Conservation (phyloP, 495 filamentous ascomycete species). For the Penicillium maclennaniae region DNA sequence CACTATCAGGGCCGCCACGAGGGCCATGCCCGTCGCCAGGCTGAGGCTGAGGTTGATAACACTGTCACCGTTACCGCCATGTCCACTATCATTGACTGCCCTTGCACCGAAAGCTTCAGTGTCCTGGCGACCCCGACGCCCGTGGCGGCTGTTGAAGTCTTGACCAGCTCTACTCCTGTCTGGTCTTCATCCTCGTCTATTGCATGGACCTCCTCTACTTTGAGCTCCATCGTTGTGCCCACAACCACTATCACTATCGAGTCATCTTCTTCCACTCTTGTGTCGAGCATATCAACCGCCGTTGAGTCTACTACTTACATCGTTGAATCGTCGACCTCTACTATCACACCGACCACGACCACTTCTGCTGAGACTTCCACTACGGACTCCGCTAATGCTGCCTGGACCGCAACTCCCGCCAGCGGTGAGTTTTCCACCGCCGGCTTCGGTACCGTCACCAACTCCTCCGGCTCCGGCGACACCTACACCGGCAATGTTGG, state of each 20-base stretch:
- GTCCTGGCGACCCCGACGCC: not conserved
- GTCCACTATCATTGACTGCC: conserved; percentile 13
- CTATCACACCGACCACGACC: not conserved
- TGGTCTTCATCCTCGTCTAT: not conserved
- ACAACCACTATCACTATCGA: conserved; percentile 1
- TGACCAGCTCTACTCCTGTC: conserved; percentile 2
- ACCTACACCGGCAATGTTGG: conserved; percentile 49
- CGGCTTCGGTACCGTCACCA: conserved; percentile 32
- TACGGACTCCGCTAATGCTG: conserved; percentile 3
- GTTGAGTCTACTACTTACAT: not conserved
- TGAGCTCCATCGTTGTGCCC: not conserved
- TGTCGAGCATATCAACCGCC: not conserved
- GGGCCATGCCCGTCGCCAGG: conserved; percentile 25
- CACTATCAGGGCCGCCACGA: conserved; percentile 8
- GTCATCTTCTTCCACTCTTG: conserved; percentile 1
- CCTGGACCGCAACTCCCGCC: conserved; percentile 23
- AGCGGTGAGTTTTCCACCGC: conserved; percentile 19
- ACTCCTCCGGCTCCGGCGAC: conserved; percentile 27
- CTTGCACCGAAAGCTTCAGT: conserved; percentile 1
- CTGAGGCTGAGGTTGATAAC: not conserved
- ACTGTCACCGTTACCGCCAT: conserved; percentile 13
- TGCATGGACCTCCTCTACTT: not conserved
- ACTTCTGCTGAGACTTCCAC: conserved; percentile 6
- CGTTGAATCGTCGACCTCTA: not conserved
- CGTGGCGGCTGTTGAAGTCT: not conserved